Evolutionary conservation across 2,329 filamentous ascomycete genomes (phyloP), one percentile per base, ranked within the genome.

Genomic region (Kalmusia sp.): DNA sequence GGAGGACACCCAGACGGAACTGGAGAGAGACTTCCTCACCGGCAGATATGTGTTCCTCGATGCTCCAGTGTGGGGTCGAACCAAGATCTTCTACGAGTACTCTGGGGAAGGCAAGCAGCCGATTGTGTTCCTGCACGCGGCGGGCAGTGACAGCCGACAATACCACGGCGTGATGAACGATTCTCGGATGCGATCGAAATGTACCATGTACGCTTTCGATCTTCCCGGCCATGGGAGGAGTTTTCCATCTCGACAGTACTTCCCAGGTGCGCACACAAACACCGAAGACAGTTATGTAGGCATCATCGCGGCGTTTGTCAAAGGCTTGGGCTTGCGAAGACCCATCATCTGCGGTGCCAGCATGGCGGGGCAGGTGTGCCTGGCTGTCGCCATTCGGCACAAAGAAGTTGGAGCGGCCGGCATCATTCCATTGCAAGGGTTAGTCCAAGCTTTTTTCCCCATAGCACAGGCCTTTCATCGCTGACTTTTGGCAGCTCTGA

Each of bases 121-220:
- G 22, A 80, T 82, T 40, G 65, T 73, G 21, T 79, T 80, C 57
- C 62, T 77, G 4, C 78, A 80, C 54, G 79, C 77, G 0, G 77
- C 77, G 12, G 79, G 79, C 2, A 77, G 75, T 43, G 80, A 82
- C 55, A 70, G 72, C 24, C 64, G 80, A 24, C 79, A 82, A 59
- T 82, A 82, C 47, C 80, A 82, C 47, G 79, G 80, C 17, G 79
- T 82, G 2, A 77, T 83, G 78, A 82, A 82, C 50, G 73, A 82
- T 50, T 51, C 67, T 24, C 67, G 70, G 11, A 80, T 80, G 77
- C 70, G 75, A 17, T 74, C 79, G 63, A 77, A 70, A 48, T 80
- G 77, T 51, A 77, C 72, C 17, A 82, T 82, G 79, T 77, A 76
- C 38, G 77, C 77, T 1, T 80, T 82, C 40, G 80, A 82, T 59